Evolutionary conservation across 257 asterid genomes (phyloP).

Genomic region (Avicennia marina): DNA sequence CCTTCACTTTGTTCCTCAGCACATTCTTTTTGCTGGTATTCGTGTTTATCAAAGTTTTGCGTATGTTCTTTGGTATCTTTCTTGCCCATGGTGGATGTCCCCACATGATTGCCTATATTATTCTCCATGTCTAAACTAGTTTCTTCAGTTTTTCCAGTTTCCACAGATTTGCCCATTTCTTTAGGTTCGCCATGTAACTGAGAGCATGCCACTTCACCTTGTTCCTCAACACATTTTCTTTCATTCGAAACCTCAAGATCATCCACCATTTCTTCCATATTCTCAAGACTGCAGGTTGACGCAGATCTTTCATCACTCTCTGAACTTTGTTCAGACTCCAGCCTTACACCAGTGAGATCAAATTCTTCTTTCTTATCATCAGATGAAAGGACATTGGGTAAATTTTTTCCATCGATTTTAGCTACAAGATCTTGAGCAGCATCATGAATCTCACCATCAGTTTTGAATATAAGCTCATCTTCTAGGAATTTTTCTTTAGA

Average conservation of each 20-base stretch:
- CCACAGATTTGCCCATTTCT: slow-evolving; percentile 29
- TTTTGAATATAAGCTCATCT: slow-evolving; percentile 23
- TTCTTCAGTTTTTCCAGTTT: slow-evolving; percentile 27
- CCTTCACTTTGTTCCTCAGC: slow-evolving; percentile 29
- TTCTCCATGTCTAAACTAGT: slow-evolving; percentile 28
- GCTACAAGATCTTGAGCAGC: slow-evolving; percentile 20
- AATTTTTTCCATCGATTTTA: slow-evolving; percentile 14
- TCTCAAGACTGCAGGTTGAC: slow-evolving; percentile 30
- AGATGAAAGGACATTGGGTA: slow-evolving; percentile 27
- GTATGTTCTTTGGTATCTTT: too few relatives aligned
- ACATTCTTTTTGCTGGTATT: slow-evolving; percentile 19
- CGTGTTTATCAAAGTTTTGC: too few relatives aligned
- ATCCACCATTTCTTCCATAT: slow-evolving; percentile 28
- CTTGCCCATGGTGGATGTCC: too few relatives aligned
- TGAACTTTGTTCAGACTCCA: slow-evolving; percentile 25
- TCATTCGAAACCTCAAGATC: slow-evolving; percentile 23
- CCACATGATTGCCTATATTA: too few relatives aligned
- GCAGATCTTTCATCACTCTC: slow-evolving; percentile 48
- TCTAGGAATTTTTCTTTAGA: slow-evolving; percentile 27
- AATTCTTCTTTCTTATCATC: slow-evolving; percentile 23
- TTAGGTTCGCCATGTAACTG: slow-evolving; percentile 23
- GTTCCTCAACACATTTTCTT: slow-evolving; percentile 26
- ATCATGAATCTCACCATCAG: slow-evolving; percentile 20
- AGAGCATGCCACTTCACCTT: slow-evolving; percentile 27
- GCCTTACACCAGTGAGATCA: slow-evolving; percentile 16